Evolutionary conservation across 805 yeast genomes (phyloP).

Genomic region (Wickerhamomyces bisporus): DNA sequence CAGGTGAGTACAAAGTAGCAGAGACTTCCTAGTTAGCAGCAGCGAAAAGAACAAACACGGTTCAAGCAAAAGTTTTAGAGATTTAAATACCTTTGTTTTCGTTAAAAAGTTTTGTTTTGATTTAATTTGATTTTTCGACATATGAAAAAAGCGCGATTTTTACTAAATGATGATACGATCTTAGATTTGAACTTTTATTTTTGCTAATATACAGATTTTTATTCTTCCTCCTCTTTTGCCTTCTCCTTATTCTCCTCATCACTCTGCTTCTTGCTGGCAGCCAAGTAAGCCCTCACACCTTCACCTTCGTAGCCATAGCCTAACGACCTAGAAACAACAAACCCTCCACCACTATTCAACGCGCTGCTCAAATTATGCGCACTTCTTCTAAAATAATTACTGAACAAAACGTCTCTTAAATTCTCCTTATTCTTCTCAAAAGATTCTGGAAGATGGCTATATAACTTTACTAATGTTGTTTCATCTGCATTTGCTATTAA

Average conservation of each 20-base stretch:
- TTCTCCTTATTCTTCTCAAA: slow-evolving; percentile 33
- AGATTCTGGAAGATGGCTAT: slow-evolving; percentile 38
- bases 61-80: no score
- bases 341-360: slow-evolving; percentile 43
- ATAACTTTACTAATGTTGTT: slow-evolving; percentile 30
- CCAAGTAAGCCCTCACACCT: slow-evolving; percentile 46
- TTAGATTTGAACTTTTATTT: no score
- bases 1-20: no score
- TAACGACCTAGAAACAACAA: slow-evolving; percentile 42
- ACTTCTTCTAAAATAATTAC: slow-evolving; percentile 44
- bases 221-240: neutral
- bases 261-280: slow-evolving; percentile 32
- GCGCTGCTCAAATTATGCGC: slow-evolving; percentile 37
- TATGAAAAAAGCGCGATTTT: no score
- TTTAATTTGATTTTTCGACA: no score
- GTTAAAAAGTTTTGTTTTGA: no score
- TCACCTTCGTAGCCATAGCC: slow-evolving; percentile 49
- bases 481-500: slow-evolving; percentile 21
- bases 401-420: slow-evolving; percentile 38
- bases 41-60: no score
- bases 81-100: no score
- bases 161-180: no score
- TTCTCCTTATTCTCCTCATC: slow-evolving; percentile 5
- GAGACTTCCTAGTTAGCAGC: no score
- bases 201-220: neutral